phyloP scores from a whole-genome alignment of 306 rosid species.

The Glycine latifolia region DNA sequence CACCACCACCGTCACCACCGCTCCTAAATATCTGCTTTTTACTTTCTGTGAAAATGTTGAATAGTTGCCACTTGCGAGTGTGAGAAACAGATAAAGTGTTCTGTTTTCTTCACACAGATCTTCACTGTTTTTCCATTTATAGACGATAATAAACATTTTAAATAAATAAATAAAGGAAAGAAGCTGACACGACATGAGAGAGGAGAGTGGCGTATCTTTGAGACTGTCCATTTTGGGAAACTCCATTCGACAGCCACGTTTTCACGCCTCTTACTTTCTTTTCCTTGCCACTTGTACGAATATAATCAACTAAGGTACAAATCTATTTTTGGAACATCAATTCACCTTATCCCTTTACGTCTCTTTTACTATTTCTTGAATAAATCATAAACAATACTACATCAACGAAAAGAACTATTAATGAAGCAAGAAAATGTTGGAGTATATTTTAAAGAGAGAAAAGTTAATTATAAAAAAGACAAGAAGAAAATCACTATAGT shows the following conservation, averaged over 20 bases:
- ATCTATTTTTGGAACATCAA: not conserved
- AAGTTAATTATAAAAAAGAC: not conserved
- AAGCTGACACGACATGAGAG: not conserved
- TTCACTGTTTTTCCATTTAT: slow-evolving; percentile 35
- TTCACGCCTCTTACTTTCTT: slow-evolving; percentile 20
- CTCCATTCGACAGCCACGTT: slow-evolving; percentile 51
- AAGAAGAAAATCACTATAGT: not conserved
- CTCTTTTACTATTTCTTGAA: not conserved
- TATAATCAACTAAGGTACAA: not conserved
- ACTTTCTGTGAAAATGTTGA: not conserved
- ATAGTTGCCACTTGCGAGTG: not conserved
- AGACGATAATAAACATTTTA: not conserved
- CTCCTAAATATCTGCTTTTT: not conserved
- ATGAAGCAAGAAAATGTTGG: not conserved
- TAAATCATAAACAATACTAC: no score
- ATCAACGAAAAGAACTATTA: not conserved
- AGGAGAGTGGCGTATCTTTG: not conserved
- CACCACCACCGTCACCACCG: no score
- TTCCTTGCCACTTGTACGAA: slow-evolving; percentile 34
- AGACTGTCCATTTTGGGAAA: slow-evolving; percentile 30
- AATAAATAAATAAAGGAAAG: not conserved
- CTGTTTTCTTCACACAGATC: not conserved
- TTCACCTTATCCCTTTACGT: not conserved
- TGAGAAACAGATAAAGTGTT: not conserved
- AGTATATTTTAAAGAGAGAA: not conserved